Conservation (phyloP, 2,329 filamentous ascomycete genomes). For the Plectosphaerella cucumerina region DNA sequence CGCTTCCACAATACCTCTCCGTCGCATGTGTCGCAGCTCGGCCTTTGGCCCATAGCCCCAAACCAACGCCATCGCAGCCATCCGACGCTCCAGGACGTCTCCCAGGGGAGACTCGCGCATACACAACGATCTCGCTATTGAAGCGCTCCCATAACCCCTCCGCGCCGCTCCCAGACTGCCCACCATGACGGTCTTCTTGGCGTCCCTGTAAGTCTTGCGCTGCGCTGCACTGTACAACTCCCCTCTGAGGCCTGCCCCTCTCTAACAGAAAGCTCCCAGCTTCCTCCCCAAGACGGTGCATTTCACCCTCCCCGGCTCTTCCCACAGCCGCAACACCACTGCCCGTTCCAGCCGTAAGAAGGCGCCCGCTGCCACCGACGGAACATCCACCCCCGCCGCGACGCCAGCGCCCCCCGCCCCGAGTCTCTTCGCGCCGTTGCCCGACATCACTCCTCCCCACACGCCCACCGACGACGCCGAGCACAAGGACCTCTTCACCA, state of each 20-base stretch:
- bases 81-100: not conserved
- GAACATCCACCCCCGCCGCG: slow-evolving; percentile 25
- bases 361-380: slow-evolving; percentile 5
- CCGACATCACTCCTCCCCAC: slow-evolving; percentile 49
- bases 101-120: not conserved
- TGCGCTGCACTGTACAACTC: not conserved
- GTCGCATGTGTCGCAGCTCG: not conserved
- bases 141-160: slow-evolving; percentile 1
- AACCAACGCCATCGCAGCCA: slow-evolving; percentile 1
- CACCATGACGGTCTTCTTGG: slow-evolving; percentile 48
- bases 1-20: not conserved
- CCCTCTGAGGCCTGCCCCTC: slow-evolving; percentile 2
- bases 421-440: slow-evolving; percentile 47
- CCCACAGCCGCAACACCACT: slow-evolving; percentile 27
- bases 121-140: not conserved
- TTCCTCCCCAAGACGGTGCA: slow-evolving; percentile 91
- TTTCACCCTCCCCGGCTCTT: slow-evolving; percentile 65
- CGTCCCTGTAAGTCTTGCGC: slow-evolving; percentile 36
- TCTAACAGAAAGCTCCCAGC: slow-evolving; percentile 38
- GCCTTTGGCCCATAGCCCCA: slow-evolving; percentile 6
- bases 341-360: slow-evolving; percentile 13
- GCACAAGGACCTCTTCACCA: slow-evolving; percentile 46
- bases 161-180: slow-evolving; percentile 8
- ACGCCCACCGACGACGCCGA: slow-evolving; percentile 47
- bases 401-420: slow-evolving; percentile 24